Conservation (phyloP, 768 basidiomycete species). For the Udeniomyces megalosporus region DNA sequence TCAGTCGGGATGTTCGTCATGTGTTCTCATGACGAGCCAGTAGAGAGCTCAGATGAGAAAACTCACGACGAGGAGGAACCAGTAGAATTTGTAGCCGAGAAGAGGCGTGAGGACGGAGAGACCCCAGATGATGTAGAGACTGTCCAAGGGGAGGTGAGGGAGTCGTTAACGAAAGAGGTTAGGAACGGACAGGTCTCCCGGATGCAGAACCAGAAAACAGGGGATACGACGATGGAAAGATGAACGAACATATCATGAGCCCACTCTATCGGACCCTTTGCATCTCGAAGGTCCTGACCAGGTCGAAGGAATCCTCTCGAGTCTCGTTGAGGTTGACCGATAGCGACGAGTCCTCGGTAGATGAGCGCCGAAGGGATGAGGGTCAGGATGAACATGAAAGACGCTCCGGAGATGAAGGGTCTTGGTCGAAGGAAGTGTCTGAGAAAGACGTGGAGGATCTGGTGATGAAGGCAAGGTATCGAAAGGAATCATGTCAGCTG, state of each 20-base stretch:
- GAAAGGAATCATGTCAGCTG: background rate
- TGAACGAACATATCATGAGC: conserved; percentile 1
- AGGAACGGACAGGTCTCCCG: conserved; percentile 44
- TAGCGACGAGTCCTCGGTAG: background rate
- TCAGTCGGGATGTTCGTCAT: too few relatives aligned
- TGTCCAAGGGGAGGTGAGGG: conserved; percentile 11
- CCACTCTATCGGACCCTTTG: conserved; percentile 1
- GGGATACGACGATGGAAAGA: background rate
- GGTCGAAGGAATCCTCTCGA: background rate
- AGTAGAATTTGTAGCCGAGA: conserved; percentile 36
- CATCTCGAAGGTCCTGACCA: background rate
- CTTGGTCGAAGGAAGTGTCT: background rate
- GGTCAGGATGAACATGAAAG: conserved; percentile 3
- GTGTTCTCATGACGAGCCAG: too few relatives aligned
- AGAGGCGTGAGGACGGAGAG: conserved; percentile 31
- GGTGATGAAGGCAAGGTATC: too few relatives aligned
- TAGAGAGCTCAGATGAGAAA: background rate
- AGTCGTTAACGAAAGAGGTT: conserved; percentile 57
- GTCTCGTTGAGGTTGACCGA: background rate
- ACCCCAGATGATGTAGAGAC: conserved; percentile 52
- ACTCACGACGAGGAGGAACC: conserved; percentile 46
- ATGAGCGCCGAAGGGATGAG: background rate
- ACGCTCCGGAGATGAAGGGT: conserved; percentile 3
- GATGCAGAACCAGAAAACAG: conserved; percentile 16
- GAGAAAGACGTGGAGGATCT: background rate